These are phyloP conservation scores for Phaseolus lunatus DNA, from an alignment of 306 rosid genomes.

Conservation along the genomic window DNA sequence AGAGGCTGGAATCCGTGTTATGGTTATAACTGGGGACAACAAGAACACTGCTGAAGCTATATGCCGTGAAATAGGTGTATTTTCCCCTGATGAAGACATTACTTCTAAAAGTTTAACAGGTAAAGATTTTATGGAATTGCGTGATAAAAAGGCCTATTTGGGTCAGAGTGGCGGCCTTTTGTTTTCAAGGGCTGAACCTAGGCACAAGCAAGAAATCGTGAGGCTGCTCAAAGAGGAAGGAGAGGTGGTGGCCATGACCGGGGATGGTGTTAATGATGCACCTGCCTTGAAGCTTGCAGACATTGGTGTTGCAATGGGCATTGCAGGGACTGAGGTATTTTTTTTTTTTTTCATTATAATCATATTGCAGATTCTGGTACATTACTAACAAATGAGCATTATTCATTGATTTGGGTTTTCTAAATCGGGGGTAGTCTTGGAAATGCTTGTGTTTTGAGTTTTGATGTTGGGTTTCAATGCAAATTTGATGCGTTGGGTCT, in stretches of 20 bases:
- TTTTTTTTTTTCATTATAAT: constrained; percentile 23
- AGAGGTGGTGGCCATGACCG: constrained; percentile 93
- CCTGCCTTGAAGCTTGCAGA: constrained; percentile 98
- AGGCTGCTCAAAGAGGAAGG: constrained; percentile 87
- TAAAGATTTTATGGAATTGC: constrained; percentile 69
- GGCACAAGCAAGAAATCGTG: constrained; percentile 94
- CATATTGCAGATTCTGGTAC: not conserved
- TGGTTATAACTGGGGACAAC: constrained; percentile 95
- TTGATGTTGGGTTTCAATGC: not conserved
- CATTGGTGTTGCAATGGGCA: constrained; percentile 98
- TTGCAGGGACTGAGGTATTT: constrained; percentile 93
- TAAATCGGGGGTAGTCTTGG: constrained; percentile 20
- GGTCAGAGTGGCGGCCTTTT: constrained; percentile 78
- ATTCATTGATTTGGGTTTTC: constrained; percentile 8
- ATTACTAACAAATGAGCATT: not conserved
- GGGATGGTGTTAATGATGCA: constrained; percentile 97
- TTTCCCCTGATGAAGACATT: constrained; percentile 66
- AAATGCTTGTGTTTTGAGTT: not conserved
- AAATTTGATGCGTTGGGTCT: not conserved
- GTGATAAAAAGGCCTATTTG: constrained; percentile 61
- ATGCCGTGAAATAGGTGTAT: constrained; percentile 93
- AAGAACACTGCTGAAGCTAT: constrained; percentile 95
- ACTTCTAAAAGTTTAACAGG: constrained; percentile 80
- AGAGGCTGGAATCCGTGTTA: constrained; percentile 95
- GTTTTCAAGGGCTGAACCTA: constrained; percentile 99